Evolutionary conservation across 2,329 filamentous ascomycete genomes (phyloP).

Genomic region (Cadophora malorum): DNA sequence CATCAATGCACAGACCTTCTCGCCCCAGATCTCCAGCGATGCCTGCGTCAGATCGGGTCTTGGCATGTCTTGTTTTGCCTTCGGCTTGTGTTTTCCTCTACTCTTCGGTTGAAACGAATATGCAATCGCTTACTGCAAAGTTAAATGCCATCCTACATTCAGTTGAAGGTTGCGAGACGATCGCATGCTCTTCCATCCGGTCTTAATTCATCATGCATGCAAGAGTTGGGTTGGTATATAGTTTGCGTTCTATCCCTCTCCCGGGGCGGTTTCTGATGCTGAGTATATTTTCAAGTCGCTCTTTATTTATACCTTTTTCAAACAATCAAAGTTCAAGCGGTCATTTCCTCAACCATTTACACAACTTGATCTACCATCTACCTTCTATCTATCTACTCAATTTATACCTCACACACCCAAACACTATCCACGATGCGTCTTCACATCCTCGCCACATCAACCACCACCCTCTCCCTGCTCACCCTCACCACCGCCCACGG

Average conservation of each 20-base stretch:
- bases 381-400: not conserved
- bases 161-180: constrained; percentile 16
- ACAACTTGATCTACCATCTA: not conserved
- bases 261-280: not conserved
- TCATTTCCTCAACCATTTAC: not conserved
- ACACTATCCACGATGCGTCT: constrained; percentile 12
- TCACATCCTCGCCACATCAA: constrained; percentile 2
- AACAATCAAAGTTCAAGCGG: not conserved
- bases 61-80: constrained; percentile 11
- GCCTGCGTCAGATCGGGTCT: constrained; percentile 10
- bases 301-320: not conserved
- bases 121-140: not conserved
- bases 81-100: not conserved
- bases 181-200: constrained; percentile 3
- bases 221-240: constrained; percentile 6
- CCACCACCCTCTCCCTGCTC: not conserved
- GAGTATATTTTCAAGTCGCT: constrained; percentile 19
- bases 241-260: not conserved
- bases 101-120: not conserved
- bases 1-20: constrained; percentile 4
- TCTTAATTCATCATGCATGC: not conserved
- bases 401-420: not conserved
- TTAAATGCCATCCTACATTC: constrained; percentile 13
- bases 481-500: constrained; percentile 53
- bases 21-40: constrained; percentile 18